phyloP scores from a whole-genome alignment of 257 asterid genomes.

The Nicotiana tabacum region DNA sequence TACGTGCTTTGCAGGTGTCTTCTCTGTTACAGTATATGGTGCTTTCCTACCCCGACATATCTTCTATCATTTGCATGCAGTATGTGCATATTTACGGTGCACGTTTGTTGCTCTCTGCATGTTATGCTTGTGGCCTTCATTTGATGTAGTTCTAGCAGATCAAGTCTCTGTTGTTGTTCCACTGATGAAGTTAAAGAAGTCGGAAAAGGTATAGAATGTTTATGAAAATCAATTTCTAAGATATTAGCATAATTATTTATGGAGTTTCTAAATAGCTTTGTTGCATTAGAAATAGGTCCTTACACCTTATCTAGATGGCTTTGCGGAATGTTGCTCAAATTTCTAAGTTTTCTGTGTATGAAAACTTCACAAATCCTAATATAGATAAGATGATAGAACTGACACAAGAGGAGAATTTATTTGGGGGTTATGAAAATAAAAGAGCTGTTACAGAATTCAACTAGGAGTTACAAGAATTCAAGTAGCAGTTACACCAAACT shows the following conservation, averaged over 20 bases:
- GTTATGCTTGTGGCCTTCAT: conserved; percentile 52
- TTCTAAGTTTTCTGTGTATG: too few species aligned
- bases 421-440: too few species aligned
- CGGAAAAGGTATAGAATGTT: conserved; percentile 53
- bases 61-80: conserved; percentile 65
- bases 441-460: too few species aligned
- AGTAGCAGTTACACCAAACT: too few species aligned
- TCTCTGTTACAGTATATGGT: conserved; percentile 73
- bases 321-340: too few species aligned
- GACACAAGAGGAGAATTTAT: too few species aligned
- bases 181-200: conserved; percentile 59
- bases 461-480: too few species aligned
- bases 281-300: too few species aligned
- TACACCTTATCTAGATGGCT: too few species aligned
- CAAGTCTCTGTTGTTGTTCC: conserved; percentile 82
- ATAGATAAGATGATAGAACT: too few species aligned
- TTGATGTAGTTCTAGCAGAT: conserved; percentile 65
- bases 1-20: conserved; percentile 42
- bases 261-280: background rate
- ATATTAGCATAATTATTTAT: background rate
- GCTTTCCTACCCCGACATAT: conserved; percentile 75
- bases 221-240: background rate
- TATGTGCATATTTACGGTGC: conserved; percentile 81
- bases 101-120: conserved; percentile 72
- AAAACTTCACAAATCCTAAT: too few species aligned